These are phyloP conservation scores for Asterophora lycoperdoides DNA, from an alignment of 768 basidiomycete genomes.

Conservation along the genomic window DNA sequence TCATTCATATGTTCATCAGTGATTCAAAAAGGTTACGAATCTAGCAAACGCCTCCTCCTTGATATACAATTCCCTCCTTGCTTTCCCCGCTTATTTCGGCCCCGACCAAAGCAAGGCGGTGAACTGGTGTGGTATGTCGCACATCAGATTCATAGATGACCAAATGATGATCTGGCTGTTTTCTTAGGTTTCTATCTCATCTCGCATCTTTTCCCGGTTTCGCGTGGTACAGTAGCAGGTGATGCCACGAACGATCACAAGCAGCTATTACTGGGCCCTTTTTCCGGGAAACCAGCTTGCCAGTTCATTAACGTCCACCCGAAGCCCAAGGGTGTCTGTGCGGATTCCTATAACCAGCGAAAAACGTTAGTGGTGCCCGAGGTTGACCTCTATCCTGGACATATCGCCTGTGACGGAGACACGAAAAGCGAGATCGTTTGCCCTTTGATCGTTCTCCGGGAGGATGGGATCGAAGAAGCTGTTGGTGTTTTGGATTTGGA, in stretches of 20 bases:
- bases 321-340: conserved; percentile 78
- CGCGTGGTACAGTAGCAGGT: conserved; percentile 24
- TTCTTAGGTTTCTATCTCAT: conserved; percentile 80
- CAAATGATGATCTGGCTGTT: background rate
- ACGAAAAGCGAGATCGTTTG: conserved; percentile 90
- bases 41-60: conserved; percentile 80
- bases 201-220: conserved; percentile 54
- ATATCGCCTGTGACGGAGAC: conserved; percentile 90
- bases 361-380: conserved; percentile 66
- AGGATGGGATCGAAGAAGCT: conserved; percentile 25
- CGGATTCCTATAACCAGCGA: conserved; percentile 61
- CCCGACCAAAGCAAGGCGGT: conserved; percentile 58
- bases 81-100: conserved; percentile 65
- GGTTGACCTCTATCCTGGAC: conserved; percentile 81
- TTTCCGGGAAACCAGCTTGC: conserved; percentile 90
- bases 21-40: conserved; percentile 66
- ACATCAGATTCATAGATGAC: background rate
- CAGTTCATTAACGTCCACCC: conserved; percentile 64
- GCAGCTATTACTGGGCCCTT: conserved; percentile 71
- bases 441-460: conserved; percentile 49
- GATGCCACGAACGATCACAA: conserved; percentile 17
- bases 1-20: background rate
- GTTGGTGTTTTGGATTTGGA: conserved; percentile 82
- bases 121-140: conserved; percentile 88
- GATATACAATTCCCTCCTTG: conserved; percentile 72